These are phyloP conservation scores for Lagenaria siceraria DNA, from an alignment of 306 rosid genomes.

Conservation along the genomic window DNA sequence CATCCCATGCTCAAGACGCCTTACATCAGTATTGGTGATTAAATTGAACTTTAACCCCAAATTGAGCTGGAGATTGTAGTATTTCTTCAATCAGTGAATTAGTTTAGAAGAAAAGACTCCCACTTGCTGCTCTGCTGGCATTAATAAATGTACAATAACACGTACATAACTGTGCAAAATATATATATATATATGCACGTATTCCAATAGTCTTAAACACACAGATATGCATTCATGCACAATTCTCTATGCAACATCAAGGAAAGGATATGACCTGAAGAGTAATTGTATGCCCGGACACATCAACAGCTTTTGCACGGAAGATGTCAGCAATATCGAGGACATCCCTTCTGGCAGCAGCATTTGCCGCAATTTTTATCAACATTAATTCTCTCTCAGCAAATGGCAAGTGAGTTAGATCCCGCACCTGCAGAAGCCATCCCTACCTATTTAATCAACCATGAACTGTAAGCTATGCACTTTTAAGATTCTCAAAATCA, in stretches of 20 bases:
- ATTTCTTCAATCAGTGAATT: neutral
- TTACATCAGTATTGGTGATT: neutral
- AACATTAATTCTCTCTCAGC: conserved; percentile 50
- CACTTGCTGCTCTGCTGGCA: neutral
- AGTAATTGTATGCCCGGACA: conserved; percentile 47
- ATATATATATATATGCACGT: neutral
- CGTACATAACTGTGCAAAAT: neutral
- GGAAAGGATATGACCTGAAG: conserved; percentile 30
- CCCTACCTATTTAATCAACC: neutral
- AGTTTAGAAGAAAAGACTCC: neutral
- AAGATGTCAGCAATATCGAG: conserved; percentile 47
- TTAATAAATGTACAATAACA: neutral
- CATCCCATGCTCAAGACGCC: neutral
- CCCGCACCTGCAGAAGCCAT: conserved; percentile 30
- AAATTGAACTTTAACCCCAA: neutral
- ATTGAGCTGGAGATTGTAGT: neutral
- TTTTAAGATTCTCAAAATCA: neutral
- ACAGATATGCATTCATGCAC: neutral
- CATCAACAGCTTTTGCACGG: conserved; percentile 53
- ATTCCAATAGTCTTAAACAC: neutral
- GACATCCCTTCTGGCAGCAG: conserved; percentile 46
- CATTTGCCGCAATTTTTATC: conserved; percentile 40
- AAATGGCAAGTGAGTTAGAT: conserved; percentile 36
- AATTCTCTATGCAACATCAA: neutral
- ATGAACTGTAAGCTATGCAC: neutral